Evolutionary conservation across 805 yeast genomes (phyloP).

Genomic region (Ogataea glucozyma): DNA sequence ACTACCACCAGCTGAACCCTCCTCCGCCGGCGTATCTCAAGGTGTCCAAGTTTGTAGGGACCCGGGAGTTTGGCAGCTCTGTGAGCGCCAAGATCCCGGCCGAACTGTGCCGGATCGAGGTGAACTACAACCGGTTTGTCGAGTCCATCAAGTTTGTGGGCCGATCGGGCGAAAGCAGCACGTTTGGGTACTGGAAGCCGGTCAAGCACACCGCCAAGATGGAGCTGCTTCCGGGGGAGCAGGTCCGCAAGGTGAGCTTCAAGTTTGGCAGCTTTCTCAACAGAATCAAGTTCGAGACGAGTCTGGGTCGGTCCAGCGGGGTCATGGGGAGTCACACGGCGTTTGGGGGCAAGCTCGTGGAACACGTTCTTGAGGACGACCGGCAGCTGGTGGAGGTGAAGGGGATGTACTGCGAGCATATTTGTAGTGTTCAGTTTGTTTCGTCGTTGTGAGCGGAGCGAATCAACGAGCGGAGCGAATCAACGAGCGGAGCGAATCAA

Average conservation of each 20-base stretch:
- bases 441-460: slow-evolving; percentile 8
- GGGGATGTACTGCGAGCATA: slow-evolving; percentile 21
- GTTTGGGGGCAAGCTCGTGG: slow-evolving; percentile 12
- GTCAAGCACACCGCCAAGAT: slow-evolving; percentile 11
- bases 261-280: slow-evolving; percentile 17
- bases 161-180: slow-evolving; percentile 12
- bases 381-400: slow-evolving; percentile 19
- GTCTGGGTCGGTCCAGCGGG: slow-evolving; percentile 6
- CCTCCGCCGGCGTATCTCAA: slow-evolving; percentile 21
- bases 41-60: slow-evolving; percentile 14
- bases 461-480: no score
- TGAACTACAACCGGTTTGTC: slow-evolving; percentile 19
- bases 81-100: slow-evolving; percentile 14
- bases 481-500: no score
- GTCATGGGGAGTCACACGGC: slow-evolving; percentile 15
- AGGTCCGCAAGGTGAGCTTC: slow-evolving; percentile 11
- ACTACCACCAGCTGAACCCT: slow-evolving; percentile 11
- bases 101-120: slow-evolving; percentile 13
- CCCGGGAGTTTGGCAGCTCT: slow-evolving; percentile 14
- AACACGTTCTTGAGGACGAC: slow-evolving; percentile 12
- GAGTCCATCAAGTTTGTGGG: slow-evolving; percentile 20
- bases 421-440: slow-evolving; percentile 22
- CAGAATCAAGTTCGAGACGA: slow-evolving; percentile 15
- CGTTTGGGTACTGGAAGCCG: slow-evolving; percentile 21
- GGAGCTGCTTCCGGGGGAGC: slow-evolving; percentile 14